Base-by-base conservation (phyloP, 345 rosid genomes). In the Hypericum androsaemum region DNA sequence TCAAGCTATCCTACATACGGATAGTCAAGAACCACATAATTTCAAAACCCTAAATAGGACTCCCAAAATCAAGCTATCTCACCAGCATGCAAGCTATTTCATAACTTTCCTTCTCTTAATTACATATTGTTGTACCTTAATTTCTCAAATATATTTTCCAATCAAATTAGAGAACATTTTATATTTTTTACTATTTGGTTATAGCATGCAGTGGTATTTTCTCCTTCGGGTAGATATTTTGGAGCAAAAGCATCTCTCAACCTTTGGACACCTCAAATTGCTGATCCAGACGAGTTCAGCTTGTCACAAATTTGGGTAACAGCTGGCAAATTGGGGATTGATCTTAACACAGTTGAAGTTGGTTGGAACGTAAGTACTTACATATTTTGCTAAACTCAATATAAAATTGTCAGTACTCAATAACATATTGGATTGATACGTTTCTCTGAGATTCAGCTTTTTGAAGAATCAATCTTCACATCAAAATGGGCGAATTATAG, bases 121-220 rank as follows among this genome's bases (percentile, higher is more conserved):
- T n/a, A n/a, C n/a, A n/a, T n/a, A n/a, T n/a, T n/a, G n/a, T n/a
- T n/a, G n/a, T n/a, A 22, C 32, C 32, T 22, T 22, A 22, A 1
- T 22, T 22, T 22, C 32, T 22, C 4, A 22, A 22, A 22, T 22
- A 22, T 22, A 22, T 22, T 22, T 22, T 56, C 41, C 49, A 6
- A 49, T 11, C 9, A 42, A 8, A 11, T 47, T 6, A 22, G 32
- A 22, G 32, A 4, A 22, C 32, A 22, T 22, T 22, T 22, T 1
- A 22, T 22, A 22, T 4, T 22, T n/a, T n/a, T n/a, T n/a, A n/a
- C n/a, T 54, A 56, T 59, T 66, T 56, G 61, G 41, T 39, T 39
- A 61, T 77, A 92, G 98, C 97, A 92, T 69, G 97, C 98, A 57
- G 97, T 92, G 28, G 98, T 89, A 52, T 92, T 80, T 63, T 90